phyloP scores from a whole-genome alignment of 2,329 filamentous ascomycete species.

The Fusarium caatingaense region DNA sequence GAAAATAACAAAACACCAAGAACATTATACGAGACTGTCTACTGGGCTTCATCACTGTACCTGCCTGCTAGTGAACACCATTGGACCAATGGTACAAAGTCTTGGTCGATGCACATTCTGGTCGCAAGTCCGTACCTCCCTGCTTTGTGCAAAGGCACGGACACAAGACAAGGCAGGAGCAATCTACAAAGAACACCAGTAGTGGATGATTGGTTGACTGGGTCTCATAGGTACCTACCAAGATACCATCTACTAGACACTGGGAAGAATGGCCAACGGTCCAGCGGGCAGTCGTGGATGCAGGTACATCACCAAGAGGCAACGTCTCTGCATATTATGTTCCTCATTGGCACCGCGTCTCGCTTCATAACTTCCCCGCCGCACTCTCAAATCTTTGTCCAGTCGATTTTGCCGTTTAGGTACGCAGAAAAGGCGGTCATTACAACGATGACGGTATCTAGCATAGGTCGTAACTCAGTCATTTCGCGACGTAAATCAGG shows the following conservation, averaged over 20 bases:
- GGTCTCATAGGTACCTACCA: too few relatives aligned
- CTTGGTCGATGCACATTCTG: neutral
- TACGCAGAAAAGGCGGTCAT: conserved; percentile 31
- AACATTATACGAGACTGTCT: neutral
- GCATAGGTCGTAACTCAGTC: conserved; percentile 12
- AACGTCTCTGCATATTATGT: neutral
- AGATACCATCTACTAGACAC: too few relatives aligned
- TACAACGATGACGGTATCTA: neutral
- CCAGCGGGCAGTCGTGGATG: neutral
- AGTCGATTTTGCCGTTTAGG: neutral
- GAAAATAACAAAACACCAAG: neutral
- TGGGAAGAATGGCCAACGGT: neutral
- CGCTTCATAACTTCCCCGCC: conserved; percentile 6
- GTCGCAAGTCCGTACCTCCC: neutral
- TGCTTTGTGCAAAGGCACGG: too few relatives aligned
- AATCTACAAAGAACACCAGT: neutral
- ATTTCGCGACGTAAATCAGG: neutral
- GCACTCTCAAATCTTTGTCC: conserved; percentile 7
- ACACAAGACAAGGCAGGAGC: neutral
- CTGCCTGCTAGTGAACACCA: too few relatives aligned
- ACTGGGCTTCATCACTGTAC: too few relatives aligned
- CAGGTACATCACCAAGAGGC: neutral
- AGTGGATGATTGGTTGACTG: neutral
- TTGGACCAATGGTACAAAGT: neutral
- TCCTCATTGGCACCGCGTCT: conserved; percentile 13